Base-by-base conservation (phyloP, 2,329 filamentous ascomycete species). In the Plectosphaerella plurivora region DNA sequence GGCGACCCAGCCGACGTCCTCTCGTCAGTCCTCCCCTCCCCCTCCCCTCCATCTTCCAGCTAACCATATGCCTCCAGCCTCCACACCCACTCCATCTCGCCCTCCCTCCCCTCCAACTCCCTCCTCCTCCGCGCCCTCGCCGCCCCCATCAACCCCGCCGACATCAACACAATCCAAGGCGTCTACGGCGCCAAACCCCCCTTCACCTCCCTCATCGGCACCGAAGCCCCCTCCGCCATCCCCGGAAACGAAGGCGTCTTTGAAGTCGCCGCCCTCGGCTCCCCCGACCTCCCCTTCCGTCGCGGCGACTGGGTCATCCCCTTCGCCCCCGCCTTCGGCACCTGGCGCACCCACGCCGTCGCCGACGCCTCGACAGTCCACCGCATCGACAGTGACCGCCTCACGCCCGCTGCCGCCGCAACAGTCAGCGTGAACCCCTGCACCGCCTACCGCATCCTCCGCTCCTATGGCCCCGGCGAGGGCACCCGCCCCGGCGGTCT, bases 161-260 rank as follows among this genome's bases (percentile, higher is more conserved):
- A 99, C 73, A 89, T 99, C 70, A 99, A 99, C 77, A 93, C 93
- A 63, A 89, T 99, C 64, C 94, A 99, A 76, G 94, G 94, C 59
- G 91, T 93, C 4, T 99, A 99, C 74, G 93, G 93, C 56, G 85
- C 85, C 45, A 91, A 91, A 67, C 91, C 92, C 0, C 75, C 81
- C 45, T 92, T 96, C 71, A 86, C 83, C 16, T 86, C 84, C 6
- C 71, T 83, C 1, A 83, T 99, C 51, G 89, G 91, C 52, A 97
- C 92, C 0, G 60, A 83, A 1, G 76, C 84, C 22, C 91, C 92
- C 3, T 83, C 88, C 8, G 89, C 90, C 1, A 82, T 94, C 2
- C 88, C 84, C 2, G 91, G 91, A 24, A 97, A 97, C 67, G 95
- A 99, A 69, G 95, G 89, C 46, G 90, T 93, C 41, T 96, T 96